A percentile compares a stretch with the other conserved stretches of the same genome.
phyloP scores from a whole-genome alignment of 2,329 filamentous ascomycete genomes.

The Penicillium sp. region DNA sequence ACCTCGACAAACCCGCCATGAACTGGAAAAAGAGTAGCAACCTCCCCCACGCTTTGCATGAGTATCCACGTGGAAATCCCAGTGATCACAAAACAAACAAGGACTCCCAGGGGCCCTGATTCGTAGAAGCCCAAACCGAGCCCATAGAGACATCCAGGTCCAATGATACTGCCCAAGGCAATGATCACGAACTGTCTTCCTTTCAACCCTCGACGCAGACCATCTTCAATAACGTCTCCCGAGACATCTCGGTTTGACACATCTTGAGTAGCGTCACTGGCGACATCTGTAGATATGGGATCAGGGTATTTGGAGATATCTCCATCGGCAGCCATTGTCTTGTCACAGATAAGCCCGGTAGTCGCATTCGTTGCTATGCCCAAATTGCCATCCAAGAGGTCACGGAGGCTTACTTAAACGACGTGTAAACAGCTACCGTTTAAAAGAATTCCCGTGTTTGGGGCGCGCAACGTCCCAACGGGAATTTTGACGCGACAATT shows the following conservation, averaged over 20 bases:
- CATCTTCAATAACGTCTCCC: neutral
- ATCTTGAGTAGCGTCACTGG: too few species aligned
- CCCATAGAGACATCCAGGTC: neutral
- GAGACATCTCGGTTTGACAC: neutral
- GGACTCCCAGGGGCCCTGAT: neutral
- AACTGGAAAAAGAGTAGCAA: neutral
- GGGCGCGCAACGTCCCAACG: too few species aligned
- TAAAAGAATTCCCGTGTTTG: too few species aligned
- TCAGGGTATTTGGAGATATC: neutral
- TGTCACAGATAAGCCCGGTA: too few species aligned
- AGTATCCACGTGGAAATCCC: neutral
- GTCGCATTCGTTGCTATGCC: too few species aligned
- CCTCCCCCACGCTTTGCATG: constrained; percentile 2
- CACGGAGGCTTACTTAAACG: too few species aligned
- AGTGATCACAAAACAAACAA: neutral
- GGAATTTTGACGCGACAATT: too few species aligned
- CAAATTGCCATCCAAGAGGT: too few species aligned
- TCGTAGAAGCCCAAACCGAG: neutral
- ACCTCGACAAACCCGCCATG: neutral
- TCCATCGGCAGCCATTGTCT: neutral
- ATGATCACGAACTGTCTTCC: neutral
- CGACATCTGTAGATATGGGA: neutral
- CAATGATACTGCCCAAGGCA: neutral
- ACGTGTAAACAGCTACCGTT: too few species aligned
- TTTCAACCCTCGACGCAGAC: neutral